phyloP scores from a whole-genome alignment of 805 yeast species.

The Starmera amethionina region DNA sequence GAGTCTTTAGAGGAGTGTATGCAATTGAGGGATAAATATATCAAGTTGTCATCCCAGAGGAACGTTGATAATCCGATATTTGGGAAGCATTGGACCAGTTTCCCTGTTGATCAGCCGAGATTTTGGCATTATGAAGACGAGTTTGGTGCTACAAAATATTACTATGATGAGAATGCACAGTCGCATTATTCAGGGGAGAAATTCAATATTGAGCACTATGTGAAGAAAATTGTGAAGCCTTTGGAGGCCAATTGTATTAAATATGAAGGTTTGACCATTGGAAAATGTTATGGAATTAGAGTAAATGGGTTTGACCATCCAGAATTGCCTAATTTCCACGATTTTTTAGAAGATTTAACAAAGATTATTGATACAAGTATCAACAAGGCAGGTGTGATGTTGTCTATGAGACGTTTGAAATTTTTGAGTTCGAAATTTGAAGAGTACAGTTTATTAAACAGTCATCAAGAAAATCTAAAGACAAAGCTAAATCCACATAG shows the following conservation, averaged over 20 bases:
- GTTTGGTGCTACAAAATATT: conserved; percentile 16
- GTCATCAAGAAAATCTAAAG: conserved; percentile 23
- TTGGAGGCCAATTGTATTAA: neutral
- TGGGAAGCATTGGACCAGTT: conserved; percentile 54
- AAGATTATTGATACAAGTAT: conserved; percentile 12
- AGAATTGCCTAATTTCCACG: conserved; percentile 19
- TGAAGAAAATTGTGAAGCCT: conserved; percentile 4
- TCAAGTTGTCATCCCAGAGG: conserved; percentile 53
- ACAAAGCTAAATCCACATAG: conserved; percentile 30
- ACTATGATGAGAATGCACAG: conserved; percentile 10
- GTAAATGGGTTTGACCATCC: conserved; percentile 11
- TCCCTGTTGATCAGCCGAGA: conserved; percentile 61
- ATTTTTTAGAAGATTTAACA: conserved; percentile 22
- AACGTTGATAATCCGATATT: conserved; percentile 69
- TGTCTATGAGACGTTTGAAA: conserved; percentile 19
- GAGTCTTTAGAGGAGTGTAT: conserved; percentile 17
- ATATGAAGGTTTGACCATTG: neutral
- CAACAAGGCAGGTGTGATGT: conserved; percentile 3
- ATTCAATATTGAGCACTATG: conserved; percentile 22
- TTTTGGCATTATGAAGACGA: conserved; percentile 29
- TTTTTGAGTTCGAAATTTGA: conserved; percentile 26
- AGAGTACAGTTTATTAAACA: conserved; percentile 23
- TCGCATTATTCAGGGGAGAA: conserved; percentile 27
- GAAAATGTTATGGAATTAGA: conserved; percentile 15
- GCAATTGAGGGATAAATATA: conserved; percentile 57